phyloP scores from a whole-genome alignment of 768 basidiomycete species.

The Cantharellus anzutake region DNA sequence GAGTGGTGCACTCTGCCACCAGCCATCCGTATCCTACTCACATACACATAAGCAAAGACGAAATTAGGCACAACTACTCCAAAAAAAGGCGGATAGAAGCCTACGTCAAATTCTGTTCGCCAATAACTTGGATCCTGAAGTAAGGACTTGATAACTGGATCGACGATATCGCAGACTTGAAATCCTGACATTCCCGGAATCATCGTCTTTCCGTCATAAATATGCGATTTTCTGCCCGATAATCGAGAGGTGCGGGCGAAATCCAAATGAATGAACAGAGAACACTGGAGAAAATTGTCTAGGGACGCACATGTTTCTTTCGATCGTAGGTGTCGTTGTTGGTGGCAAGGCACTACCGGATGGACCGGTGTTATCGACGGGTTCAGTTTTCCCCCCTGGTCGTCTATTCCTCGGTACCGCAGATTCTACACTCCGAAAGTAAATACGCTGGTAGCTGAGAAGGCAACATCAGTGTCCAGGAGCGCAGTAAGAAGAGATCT shows the following conservation, averaged over 20 bases:
- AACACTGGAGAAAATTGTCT: too few species aligned
- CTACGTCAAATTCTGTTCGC: slow-evolving; percentile 54
- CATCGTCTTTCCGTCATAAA: slow-evolving; percentile 72
- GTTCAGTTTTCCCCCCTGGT: background rate
- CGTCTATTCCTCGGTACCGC: background rate
- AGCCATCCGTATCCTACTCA: slow-evolving; percentile 66
- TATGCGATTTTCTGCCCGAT: slow-evolving; percentile 35
- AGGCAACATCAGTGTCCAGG: background rate
- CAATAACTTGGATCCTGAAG: slow-evolving; percentile 55
- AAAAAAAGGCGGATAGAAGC: slow-evolving; percentile 14
- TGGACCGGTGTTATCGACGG: background rate
- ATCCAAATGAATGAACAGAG: too few species aligned
- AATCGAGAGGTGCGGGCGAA: background rate
- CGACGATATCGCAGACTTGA: slow-evolving; percentile 82
- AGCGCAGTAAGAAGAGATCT: background rate
- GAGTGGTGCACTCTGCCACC: slow-evolving; percentile 61
- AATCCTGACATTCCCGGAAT: slow-evolving; percentile 81
- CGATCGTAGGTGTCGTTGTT: background rate
- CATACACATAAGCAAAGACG: background rate
- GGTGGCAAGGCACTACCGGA: background rate
- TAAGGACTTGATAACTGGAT: slow-evolving; percentile 66
- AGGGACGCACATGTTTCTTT: background rate
- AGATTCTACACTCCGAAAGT: slow-evolving; percentile 65
- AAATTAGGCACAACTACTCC: background rate
- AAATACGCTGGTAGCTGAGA: slow-evolving; percentile 72